Conservation (phyloP, 139 green algal species). For the Coccomyxa sp. region DNA sequence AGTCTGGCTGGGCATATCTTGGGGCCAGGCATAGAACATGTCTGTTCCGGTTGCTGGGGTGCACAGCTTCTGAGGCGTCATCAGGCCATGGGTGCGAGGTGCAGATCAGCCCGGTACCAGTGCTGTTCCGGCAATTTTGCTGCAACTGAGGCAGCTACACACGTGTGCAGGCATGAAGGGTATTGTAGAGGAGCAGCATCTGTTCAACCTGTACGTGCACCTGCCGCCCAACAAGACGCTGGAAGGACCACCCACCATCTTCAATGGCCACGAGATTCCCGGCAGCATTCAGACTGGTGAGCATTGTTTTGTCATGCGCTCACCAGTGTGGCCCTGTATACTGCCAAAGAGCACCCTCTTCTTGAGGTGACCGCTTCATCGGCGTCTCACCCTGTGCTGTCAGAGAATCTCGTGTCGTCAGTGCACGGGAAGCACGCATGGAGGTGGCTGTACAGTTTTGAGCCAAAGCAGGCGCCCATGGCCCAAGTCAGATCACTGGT, state of each 20-base stretch:
- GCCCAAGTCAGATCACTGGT: too few relatives aligned
- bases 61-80: too few relatives aligned
- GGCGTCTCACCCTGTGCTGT: not conserved
- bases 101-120: too few relatives aligned
- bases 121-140: too few relatives aligned
- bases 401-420: not conserved
- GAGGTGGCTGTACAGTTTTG: too few relatives aligned
- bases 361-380: not conserved
- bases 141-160: too few relatives aligned
- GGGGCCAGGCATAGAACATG: too few relatives aligned
- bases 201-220: constrained; percentile 26
- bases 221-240: not conserved
- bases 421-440: too few relatives aligned
- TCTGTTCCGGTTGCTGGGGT: too few relatives aligned
- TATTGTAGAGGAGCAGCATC: not conserved
- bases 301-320: not conserved
- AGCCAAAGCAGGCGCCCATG: too few relatives aligned
- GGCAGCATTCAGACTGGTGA: not conserved
- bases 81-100: too few relatives aligned
- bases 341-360: not conserved
- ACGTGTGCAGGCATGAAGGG: not conserved
- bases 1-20: too few relatives aligned
- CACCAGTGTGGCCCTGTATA: not conserved
- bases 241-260: not conserved
- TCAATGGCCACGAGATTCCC: not conserved